These are phyloP conservation scores for Boletus subcaerulescens DNA, from an alignment of 768 basidiomycete species.

Conservation along the genomic window DNA sequence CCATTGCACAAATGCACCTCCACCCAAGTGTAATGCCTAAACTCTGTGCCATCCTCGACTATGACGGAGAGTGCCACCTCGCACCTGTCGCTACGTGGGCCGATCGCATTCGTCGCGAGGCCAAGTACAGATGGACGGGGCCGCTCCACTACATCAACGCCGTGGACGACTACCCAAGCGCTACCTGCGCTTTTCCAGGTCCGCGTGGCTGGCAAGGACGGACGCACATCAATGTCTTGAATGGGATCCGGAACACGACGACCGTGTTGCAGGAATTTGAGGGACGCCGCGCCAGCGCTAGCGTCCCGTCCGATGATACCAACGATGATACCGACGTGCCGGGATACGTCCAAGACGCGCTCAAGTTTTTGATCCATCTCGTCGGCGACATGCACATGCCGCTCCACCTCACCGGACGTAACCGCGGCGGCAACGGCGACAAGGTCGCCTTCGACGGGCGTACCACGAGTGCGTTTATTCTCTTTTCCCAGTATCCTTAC, in stretches of 20 bases:
- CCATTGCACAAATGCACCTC: conserved; percentile 90
- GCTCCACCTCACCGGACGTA: conserved; percentile 83
- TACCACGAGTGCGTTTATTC: conserved; percentile 55
- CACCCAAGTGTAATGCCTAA: conserved; percentile 65
- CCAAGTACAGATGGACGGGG: conserved; percentile 67
- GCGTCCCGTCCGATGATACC: neutral
- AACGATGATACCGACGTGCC: conserved; percentile 23
- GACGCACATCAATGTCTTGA: conserved; percentile 63
- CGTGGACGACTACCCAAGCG: conserved; percentile 71
- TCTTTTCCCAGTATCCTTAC: neutral
- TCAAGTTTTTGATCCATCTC: conserved; percentile 93
- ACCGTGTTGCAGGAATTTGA: conserved; percentile 53
- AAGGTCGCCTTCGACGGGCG: conserved; percentile 73
- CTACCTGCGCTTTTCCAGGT: conserved; percentile 77
- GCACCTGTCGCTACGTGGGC: conserved; percentile 89
- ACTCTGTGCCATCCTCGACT: conserved; percentile 66
- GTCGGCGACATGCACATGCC: conserved; percentile 94
- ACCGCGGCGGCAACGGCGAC: conserved; percentile 83
- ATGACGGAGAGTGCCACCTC: conserved; percentile 62
- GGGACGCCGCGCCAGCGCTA: conserved; percentile 8
- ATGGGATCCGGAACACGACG: conserved; percentile 76
- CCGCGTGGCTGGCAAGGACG: conserved; percentile 66
- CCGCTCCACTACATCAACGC: conserved; percentile 76
- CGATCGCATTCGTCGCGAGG: conserved; percentile 54
- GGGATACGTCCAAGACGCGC: conserved; percentile 63